These are phyloP conservation scores for Amaranthus hypochondriacus DNA, from an alignment of 148 eudicot species.

Conservation along the genomic window DNA sequence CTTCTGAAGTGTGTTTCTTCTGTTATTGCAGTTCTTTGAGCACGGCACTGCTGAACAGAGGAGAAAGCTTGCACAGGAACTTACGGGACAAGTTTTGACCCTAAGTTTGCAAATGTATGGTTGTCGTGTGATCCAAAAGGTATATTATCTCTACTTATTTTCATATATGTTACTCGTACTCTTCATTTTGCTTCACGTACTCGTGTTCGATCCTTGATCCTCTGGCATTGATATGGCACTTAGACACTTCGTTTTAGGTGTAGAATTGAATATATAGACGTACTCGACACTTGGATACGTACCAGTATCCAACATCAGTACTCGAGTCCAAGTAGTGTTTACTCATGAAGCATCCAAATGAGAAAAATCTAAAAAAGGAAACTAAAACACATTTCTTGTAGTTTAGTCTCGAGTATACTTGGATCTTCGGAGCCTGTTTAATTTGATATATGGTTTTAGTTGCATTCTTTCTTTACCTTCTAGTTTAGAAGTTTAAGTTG, in stretches of 20 bases:
- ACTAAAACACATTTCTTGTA: neutral
- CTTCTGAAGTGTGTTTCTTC: slow-evolving; percentile 14
- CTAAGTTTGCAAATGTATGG: slow-evolving; percentile 65
- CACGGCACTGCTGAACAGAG: slow-evolving; percentile 45
- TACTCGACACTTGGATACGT: no score
- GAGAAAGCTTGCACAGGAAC: slow-evolving; percentile 41
- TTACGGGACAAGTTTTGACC: slow-evolving; percentile 39
- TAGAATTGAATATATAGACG: no score
- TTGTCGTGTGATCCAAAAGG: slow-evolving; percentile 64
- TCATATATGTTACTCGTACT: no score
- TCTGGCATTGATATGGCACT: no score
- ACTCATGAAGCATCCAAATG: neutral
- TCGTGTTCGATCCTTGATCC: no score
- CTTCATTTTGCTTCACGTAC: no score
- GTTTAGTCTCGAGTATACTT: neutral
- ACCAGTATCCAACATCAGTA: no score
- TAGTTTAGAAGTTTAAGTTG: neutral
- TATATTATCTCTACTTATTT: slow-evolving; percentile 9
- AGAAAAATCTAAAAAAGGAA: neutral
- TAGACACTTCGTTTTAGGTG: no score
- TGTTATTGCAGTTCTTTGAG: slow-evolving; percentile 38
- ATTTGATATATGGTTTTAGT: neutral
- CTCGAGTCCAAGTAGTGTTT: neutral
- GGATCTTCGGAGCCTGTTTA: neutral
- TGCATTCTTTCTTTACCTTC: neutral